A percentile compares a stretch with the other conserved stretches of the same genome.
phyloP scores from a whole-genome alignment of 1,284 basidiomycete species.

The Megacollybia platyphylla region DNA sequence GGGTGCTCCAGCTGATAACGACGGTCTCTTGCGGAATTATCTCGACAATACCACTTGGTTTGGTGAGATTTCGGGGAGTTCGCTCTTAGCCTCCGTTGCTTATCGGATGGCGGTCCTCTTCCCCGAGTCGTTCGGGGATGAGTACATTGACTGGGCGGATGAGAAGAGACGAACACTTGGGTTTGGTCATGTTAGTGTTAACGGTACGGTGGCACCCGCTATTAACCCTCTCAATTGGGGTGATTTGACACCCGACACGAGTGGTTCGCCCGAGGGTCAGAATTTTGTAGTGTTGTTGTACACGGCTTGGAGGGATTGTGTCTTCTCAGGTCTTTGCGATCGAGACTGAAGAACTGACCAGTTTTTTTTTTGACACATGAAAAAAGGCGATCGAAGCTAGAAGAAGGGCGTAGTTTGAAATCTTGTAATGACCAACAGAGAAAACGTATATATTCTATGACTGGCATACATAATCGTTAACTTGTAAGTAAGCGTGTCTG shows the following conservation, averaged over 20 bases:
- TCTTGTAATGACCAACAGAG: too few species aligned
- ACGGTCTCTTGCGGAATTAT: constrained; percentile 25
- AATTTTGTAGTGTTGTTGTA: constrained; percentile 14
- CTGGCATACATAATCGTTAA: too few species aligned
- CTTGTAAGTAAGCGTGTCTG: too few species aligned
- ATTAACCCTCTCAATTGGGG: constrained; percentile 12
- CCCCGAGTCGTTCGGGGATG: constrained; percentile 11
- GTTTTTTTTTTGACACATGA: too few species aligned
- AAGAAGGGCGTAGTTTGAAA: too few species aligned
- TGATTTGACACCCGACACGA: constrained; percentile 10
- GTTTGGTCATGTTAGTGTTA: constrained; percentile 9
- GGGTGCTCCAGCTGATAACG: constrained; percentile 13
- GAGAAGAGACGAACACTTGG: constrained; percentile 10
- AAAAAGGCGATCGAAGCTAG: too few species aligned
- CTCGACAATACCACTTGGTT: constrained; percentile 23
- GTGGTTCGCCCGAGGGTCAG: constrained; percentile 14
- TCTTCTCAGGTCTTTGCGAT: constrained; percentile 6
- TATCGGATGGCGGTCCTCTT: constrained; percentile 21
- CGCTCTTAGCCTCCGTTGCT: constrained; percentile 22
- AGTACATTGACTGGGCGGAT: constrained; percentile 17
- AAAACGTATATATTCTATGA: too few species aligned
- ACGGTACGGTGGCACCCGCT: constrained; percentile 11
- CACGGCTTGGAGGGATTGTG: constrained; percentile 14
- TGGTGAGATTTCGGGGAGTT: constrained; percentile 29
- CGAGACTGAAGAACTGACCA: neutral